Base-by-base conservation (phyloP, 1,284 basidiomycete species). In the Caloboletus firmus region DNA sequence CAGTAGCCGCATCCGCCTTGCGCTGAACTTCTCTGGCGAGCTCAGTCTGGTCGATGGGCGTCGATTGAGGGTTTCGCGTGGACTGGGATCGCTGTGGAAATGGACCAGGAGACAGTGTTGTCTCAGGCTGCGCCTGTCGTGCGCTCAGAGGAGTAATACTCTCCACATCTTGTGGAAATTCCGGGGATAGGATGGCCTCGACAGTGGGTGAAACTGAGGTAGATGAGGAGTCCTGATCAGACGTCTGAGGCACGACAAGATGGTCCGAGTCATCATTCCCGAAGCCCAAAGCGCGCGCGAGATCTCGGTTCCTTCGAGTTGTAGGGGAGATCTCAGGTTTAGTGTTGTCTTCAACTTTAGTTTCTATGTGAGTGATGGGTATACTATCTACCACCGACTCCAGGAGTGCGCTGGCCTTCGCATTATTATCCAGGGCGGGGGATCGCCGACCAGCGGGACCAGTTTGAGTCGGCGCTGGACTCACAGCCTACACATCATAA, bases 351-450 rank as follows among this genome's bases (percentile, higher is more conserved):
- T 65, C 61, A 24, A 68, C 56, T 43, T 65, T 66, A 31, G 62
- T 59, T n/a, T 72, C 70, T 34, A 67, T 54, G 24, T 56, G 53
- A 70, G 64, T 42, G 62, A 72, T 39, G 45, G 81, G 78, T 59
- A 89, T 86, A 59, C 83, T 87, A 58, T 84, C 80, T 37, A 87
- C 79, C 20, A 89, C 79, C 3, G 87, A 83, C 59, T 85, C 81
- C 35, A 90, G 74, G 35, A 89, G 70, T 30, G 84, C 85, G 62
- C 71, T 85, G 9, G 82, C 84, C 68, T 83, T 84, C 24, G 76
- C 77, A 39, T 74, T 74, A 45, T 77, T 75, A 49, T 84, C 82
- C 47, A 72, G 60, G 28, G 68, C 68, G 34, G 69, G 63, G 26
- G 72, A 72, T 48, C 68, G 68, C 47, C 64, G 56, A 51, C 66